A percentile compares a stretch with the other conserved stretches of the same genome.
These are phyloP conservation scores for Fomitopsis schrenkii DNA, from an alignment of 1,284 basidiomycete species.

Conservation along the genomic window DNA sequence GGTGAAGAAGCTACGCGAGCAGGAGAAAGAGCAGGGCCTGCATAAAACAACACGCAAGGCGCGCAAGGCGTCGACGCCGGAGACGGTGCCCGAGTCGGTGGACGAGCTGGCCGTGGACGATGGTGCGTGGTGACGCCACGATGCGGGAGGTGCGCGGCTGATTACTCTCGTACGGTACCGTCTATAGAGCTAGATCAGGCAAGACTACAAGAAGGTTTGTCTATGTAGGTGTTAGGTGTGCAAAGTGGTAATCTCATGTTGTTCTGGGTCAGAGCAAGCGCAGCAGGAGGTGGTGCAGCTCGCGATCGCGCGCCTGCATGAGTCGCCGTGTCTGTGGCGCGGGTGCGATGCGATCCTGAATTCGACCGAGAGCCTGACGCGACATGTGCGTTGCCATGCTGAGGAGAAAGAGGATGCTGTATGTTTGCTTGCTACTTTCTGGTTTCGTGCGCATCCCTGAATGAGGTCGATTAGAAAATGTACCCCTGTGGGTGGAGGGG, in stretches of 20 bases:
- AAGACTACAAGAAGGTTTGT: slow-evolving; percentile 8
- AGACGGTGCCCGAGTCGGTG: neutral
- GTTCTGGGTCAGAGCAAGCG: slow-evolving; percentile 9
- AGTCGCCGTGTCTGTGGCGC: slow-evolving; percentile 53
- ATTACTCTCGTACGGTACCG: neutral
- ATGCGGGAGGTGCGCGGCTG: neutral
- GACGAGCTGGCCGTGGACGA: slow-evolving; percentile 14
- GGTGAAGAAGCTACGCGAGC: slow-evolving; percentile 15
- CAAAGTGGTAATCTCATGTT: neutral
- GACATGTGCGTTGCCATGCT: slow-evolving; percentile 50
- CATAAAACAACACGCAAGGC: neutral
- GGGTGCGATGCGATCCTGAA: slow-evolving; percentile 53
- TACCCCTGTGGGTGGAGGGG: slow-evolving; percentile 45
- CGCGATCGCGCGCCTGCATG: slow-evolving; percentile 43
- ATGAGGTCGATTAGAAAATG: neutral
- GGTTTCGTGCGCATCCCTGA: neutral
- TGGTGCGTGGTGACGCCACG: slow-evolving; percentile 13
- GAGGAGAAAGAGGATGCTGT: slow-evolving; percentile 29
- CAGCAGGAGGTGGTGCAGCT: slow-evolving; percentile 13
- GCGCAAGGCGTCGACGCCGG: neutral
- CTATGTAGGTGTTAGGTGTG: neutral
- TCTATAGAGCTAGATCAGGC: slow-evolving; percentile 8
- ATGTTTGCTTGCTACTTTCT: slow-evolving; percentile 10
- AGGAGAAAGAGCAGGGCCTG: neutral
- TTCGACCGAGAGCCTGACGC: slow-evolving; percentile 42